Base-by-base conservation (phyloP, 495 filamentous ascomycete genomes). In the Elasticomyces elasticus region DNA sequence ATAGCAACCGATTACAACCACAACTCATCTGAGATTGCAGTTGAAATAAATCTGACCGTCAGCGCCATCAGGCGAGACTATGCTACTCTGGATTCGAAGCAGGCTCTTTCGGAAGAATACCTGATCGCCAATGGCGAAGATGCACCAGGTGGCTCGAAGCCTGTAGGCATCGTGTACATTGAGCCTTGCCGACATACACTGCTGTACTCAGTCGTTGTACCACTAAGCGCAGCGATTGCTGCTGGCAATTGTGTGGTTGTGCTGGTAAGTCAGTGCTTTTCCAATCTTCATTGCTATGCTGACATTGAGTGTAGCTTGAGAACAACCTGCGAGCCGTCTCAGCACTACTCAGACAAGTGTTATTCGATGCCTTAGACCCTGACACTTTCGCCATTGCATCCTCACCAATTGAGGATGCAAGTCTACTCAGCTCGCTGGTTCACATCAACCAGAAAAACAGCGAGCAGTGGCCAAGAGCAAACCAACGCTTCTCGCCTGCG, bases 181-280 rank as follows among this genome's bases (percentile, higher is more conserved):
- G 67, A 72, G 6, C 76, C 76, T 0, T 61, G 64, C 1, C 60
- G 55, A 23, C 72, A 79, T 62, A 74, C 74, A 0, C 54, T 71
- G 48, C 74, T 81, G 51, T 79, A 67, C 44, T 75, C 71, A 0
- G 55, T 75, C 1, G 61, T 81, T 24, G 63, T 62, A 1, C 70
- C 77, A 6, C 19, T 78, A 50, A 66, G 69, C 27, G 72, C 76
- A 0, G 76, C 76, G 2, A 51, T 80, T 25, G 69, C 72, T 0
- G 74, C 72, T 4, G 77, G 78, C 0, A 79, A 78, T 54, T 77
- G 76, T 57, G 66, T 78, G 9, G 61, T 78, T 43, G 30, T 79
- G 13, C 71, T 78, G 70, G 75, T 78, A 35, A 50, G 53, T 11
- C 5, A 2, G 27, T 25, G 27, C 59, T 56, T 37, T 30, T 48